Conservation (phyloP, 805 yeast species). For the Priceomyces castillae region DNA sequence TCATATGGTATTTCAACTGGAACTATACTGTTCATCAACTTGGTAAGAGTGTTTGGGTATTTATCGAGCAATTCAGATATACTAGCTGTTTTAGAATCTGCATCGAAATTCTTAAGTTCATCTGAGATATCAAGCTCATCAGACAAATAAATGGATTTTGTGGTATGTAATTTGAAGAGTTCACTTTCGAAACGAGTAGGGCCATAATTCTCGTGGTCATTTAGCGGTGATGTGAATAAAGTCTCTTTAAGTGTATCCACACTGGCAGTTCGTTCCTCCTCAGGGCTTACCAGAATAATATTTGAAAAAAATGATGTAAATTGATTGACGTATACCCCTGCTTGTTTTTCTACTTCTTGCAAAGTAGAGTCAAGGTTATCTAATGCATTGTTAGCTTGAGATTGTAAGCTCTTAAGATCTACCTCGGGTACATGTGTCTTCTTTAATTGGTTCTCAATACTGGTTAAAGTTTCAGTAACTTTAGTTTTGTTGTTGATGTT, state of each 20-base stretch:
- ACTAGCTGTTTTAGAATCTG: conserved; percentile 48
- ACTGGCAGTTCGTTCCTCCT: conserved; percentile 10
- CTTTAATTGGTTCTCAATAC: conserved; percentile 29
- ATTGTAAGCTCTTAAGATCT: conserved; percentile 22
- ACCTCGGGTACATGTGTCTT: conserved; percentile 19
- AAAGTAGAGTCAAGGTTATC: conserved; percentile 70
- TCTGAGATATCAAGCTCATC: conserved; percentile 14
- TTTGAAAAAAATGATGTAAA: conserved; percentile 54
- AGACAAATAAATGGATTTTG: conserved; percentile 18
- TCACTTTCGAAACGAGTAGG: conserved; percentile 39
- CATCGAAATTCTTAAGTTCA: conserved; percentile 32
- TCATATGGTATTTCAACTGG: conserved; percentile 59
- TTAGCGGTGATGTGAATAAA: conserved; percentile 18
- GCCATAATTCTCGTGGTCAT: conserved; percentile 28
- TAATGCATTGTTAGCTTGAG: conserved; percentile 52
- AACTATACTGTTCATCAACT: conserved; percentile 60
- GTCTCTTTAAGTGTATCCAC: conserved; percentile 15
- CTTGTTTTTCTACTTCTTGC: conserved; percentile 68
- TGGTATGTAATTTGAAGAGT: conserved; percentile 38
- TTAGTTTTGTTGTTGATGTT: conserved; percentile 21
- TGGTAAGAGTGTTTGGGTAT: conserved; percentile 48
- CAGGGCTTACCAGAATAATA: conserved; percentile 28
- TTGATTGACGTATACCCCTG: conserved; percentile 56
- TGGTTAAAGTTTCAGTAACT: conserved; percentile 20
- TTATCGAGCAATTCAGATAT: conserved; percentile 46